phyloP scores from a whole-genome alignment of 352 stramenopile genomes.

The Globisporangium yorkense region DNA sequence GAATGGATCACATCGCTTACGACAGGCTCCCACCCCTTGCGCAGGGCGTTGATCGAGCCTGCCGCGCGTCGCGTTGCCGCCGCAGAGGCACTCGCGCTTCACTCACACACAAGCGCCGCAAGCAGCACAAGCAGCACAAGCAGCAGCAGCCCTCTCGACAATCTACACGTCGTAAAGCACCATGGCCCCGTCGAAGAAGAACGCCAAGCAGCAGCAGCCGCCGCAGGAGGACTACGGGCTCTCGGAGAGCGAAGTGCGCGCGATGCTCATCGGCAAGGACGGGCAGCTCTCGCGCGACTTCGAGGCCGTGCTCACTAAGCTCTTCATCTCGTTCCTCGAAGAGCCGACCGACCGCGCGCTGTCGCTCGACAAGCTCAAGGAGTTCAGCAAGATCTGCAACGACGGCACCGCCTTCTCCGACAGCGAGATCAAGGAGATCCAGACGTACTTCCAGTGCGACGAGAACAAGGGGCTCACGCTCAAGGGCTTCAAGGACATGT shows the following conservation, averaged over 20 bases:
- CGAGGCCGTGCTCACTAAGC: constrained; percentile 76
- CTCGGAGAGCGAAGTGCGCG: constrained; percentile 79
- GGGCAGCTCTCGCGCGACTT: constrained; percentile 81
- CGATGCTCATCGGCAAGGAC: constrained; percentile 78
- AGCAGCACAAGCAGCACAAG: too few species aligned
- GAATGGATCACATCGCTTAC: background rate
- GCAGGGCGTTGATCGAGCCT: background rate
- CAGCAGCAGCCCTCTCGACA: constrained; percentile 1
- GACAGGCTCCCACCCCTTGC: background rate
- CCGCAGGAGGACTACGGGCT: constrained; percentile 35
- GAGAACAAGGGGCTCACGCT: constrained; percentile 88
- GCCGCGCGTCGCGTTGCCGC: background rate
- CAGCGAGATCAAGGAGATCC: constrained; percentile 88
- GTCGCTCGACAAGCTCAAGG: constrained; percentile 82
- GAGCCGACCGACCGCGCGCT: constrained; percentile 72
- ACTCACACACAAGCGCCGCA: constrained; percentile 2
- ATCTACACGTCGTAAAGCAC: background rate
- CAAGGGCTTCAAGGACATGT: constrained; percentile 90
- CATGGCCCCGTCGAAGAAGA: constrained; percentile 59
- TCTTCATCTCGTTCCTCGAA: constrained; percentile 84
- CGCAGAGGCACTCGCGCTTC: background rate
- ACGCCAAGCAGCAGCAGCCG: constrained; percentile 17
- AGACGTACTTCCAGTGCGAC: constrained; percentile 90
- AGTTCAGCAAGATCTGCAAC: constrained; percentile 88
- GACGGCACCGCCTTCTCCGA: constrained; percentile 85